A percentile compares a stretch with the other conserved stretches of the same genome.
Evolutionary conservation across 192 early-diverging fungal species (phyloP).

Genomic region (Kickxella alabastrina): DNA sequence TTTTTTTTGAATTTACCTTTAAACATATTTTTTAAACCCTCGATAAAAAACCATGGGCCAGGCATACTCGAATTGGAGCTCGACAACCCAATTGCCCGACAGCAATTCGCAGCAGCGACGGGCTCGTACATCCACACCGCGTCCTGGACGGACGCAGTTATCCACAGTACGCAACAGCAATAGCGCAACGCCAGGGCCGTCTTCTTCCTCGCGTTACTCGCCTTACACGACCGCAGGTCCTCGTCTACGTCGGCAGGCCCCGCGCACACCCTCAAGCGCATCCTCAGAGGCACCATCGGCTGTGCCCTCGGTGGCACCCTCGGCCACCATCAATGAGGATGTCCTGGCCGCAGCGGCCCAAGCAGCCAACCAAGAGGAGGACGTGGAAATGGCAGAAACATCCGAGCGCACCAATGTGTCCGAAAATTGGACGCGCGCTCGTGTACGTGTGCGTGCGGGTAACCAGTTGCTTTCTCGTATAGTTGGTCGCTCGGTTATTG

Average conservation of each 20-base stretch:
- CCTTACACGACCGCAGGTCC: neutral
- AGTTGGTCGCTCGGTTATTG: conserved; percentile 30
- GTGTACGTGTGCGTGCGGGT: conserved; percentile 11
- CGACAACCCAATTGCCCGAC: no score
- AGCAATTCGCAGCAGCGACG: no score
- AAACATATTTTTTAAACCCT: neutral
- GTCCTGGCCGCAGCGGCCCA: neutral
- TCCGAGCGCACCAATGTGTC: no score
- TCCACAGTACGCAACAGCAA: no score
- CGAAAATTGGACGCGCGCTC: no score
- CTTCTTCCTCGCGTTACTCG: neutral
- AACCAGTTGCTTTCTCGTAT: conserved; percentile 37
- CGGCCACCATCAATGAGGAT: neutral
- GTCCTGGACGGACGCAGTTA: no score
- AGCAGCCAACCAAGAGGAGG: conserved; percentile 4
- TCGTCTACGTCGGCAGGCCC: no score
- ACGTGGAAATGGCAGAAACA: no score
- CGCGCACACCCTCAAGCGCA: no score
- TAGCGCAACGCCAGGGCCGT: no score
- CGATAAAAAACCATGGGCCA: conserved; percentile 38
- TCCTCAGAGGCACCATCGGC: no score
- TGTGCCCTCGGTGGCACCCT: neutral
- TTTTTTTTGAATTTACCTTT: neutral
- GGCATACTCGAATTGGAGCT: conserved; percentile 25
- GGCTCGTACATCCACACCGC: no score